Base-by-base conservation (phyloP, 2,329 filamentous ascomycete species). In the Calonectria hawksworthii region DNA sequence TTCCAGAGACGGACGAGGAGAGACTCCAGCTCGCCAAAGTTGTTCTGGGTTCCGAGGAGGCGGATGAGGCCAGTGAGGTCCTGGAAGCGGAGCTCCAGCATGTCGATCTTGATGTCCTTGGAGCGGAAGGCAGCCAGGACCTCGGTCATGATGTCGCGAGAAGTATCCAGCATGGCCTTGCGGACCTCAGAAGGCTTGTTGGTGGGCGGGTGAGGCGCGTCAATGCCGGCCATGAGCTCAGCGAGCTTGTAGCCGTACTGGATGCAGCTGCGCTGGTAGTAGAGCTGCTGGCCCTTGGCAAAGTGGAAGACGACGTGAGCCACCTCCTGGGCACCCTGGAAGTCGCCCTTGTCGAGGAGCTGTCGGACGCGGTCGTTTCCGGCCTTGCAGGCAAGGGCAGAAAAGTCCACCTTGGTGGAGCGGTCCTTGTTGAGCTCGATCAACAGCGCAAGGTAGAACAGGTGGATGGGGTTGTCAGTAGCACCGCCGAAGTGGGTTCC, bases 11-110 rank as follows among this genome's bases (percentile, higher is more conserved):
- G 77, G 8, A 68, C 61, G 8, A 82, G 78, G 0, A 82, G 70
- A 3, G 5, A 78, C 76, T 89, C 87, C 14, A 89, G 85, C 65
- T 88, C 87, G 26, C 82, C 80, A 73, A 85, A 88, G 78, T 89
- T 88, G 71, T 84, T 79, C 72, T 89, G 88, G 30, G 86, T 85
- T 36, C 88, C 88, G 1, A 90, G 83, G 4, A 90, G 82, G 13
- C 84, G 84, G 34, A 89, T 83, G 2, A 90, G 82, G 10, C 86
- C 85, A 23, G 85, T 85, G 1, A 90, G 80, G 47, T 89, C 87
- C 38, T 85, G 83, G 67, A 88, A 85, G 26, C 83, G 83, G 21
- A 90, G 77, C 13, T 85, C 83, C 18, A 85, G 81, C 51, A 89
- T 84, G 72, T 89, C 86, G 54, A 90, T 84, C 23, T 88, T 82